Conservation (phyloP, 2,329 filamentous ascomycete species). For the Neonectria hederae region DNA sequence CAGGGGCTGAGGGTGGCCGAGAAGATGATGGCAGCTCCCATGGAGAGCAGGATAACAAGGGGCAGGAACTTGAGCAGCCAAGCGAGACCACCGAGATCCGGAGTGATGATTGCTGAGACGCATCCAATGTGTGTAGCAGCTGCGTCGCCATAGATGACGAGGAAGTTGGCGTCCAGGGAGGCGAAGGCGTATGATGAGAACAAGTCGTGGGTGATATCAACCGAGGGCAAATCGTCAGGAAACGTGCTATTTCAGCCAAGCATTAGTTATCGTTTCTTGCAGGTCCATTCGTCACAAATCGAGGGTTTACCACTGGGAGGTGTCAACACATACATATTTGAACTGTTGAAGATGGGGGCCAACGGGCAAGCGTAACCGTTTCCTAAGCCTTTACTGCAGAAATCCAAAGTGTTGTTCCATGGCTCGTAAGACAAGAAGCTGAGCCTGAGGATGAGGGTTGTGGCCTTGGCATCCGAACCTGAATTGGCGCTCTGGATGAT, state of each 20-base stretch:
- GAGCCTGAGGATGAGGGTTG: conserved; percentile 77
- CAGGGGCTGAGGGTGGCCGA: conserved; percentile 92
- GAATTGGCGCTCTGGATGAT: conserved; percentile 70
- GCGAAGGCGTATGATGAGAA: conserved; percentile 86
- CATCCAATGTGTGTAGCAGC: conserved; percentile 76
- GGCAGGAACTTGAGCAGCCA: conserved; percentile 80
- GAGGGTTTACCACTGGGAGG: too few species aligned
- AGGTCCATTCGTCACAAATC: background rate
- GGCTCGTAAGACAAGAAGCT: conserved; percentile 82
- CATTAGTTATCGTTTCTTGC: conserved; percentile 13
- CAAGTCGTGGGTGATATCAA: conserved; percentile 79
- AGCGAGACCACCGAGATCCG: conserved; percentile 77
- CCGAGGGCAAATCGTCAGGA: conserved; percentile 69
- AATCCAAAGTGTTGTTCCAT: conserved; percentile 64
- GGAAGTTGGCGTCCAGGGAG: conserved; percentile 78
- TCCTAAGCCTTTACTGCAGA: conserved; percentile 70
- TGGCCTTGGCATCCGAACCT: conserved; percentile 65
- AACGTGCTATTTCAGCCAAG: conserved; percentile 42
- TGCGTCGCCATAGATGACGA: conserved; percentile 78
- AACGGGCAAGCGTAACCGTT: conserved; percentile 76
- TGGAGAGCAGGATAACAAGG: conserved; percentile 78
- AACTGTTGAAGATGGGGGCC: conserved; percentile 71
- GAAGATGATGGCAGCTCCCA: conserved; percentile 83
- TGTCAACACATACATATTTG: conserved; percentile 48
- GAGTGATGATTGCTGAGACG: conserved; percentile 83